Conservation (phyloP, 1,284 basidiomycete genomes). For the Wolfiporia cocos region DNA sequence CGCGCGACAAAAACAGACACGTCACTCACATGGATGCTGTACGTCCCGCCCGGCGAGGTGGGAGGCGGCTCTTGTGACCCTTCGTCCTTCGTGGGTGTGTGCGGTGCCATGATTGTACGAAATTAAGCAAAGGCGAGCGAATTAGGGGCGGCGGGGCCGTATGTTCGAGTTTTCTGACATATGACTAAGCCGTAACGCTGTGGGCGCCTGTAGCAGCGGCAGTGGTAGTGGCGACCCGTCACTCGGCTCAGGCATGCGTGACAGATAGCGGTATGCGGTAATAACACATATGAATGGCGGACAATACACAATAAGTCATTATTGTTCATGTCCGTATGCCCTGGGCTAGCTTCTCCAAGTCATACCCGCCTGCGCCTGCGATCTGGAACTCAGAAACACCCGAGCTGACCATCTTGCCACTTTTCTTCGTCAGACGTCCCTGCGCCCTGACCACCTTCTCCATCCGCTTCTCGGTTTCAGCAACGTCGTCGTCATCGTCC, state of each 20-base stretch:
- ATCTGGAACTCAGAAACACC: conserved; percentile 83
- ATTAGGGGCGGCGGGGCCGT: background rate
- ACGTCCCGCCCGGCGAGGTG: conserved; percentile 68
- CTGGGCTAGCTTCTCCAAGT: conserved; percentile 60
- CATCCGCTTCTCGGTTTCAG: conserved; percentile 81
- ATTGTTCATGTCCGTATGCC: conserved; percentile 21
- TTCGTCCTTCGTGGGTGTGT: conserved; percentile 31
- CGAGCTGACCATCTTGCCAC: conserved; percentile 73
- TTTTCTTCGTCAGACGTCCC: conserved; percentile 77
- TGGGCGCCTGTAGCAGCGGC: no score
- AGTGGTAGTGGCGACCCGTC: no score
- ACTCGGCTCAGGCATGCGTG: no score
- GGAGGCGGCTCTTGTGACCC: conserved; percentile 51
- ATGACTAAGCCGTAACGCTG: conserved; percentile 20
- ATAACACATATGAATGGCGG: no score
- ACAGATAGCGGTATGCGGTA: no score
- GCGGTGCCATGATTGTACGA: conserved; percentile 16
- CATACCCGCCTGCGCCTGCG: conserved; percentile 57
- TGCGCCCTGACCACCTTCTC: conserved; percentile 80
- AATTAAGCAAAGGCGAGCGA: background rate
- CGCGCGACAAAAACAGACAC: conserved; percentile 12
- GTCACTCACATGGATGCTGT: conserved; percentile 67
- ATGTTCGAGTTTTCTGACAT: conserved; percentile 16
- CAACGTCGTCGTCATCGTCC: conserved; percentile 42
- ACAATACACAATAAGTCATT: no score